Evolutionary conservation across 345 rosid species (phyloP).

Genomic region (Eucalyptus regnans): DNA sequence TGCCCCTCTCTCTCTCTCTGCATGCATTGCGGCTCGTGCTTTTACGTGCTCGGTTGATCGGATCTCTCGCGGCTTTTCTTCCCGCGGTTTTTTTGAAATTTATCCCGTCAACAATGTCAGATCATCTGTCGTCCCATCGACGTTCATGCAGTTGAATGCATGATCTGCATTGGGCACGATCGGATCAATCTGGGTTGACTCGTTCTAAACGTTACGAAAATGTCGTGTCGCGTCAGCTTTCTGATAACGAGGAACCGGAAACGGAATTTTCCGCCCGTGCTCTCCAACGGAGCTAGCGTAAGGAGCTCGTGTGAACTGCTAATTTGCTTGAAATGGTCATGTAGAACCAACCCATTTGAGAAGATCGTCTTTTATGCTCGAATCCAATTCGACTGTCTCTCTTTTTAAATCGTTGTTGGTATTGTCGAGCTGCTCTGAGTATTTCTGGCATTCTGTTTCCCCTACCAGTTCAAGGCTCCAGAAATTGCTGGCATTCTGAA

Average conservation of each 20-base stretch:
- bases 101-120: not conserved
- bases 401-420: not conserved
- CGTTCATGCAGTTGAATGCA: not conserved
- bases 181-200: not conserved
- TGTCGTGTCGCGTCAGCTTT: not conserved
- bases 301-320: not conserved
- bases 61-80: not conserved
- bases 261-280: not conserved
- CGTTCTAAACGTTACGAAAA: not conserved
- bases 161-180: not conserved
- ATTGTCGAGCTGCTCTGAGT: not conserved
- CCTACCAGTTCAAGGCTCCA: conserved; percentile 40
- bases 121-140: not conserved
- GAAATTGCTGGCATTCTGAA: conserved; percentile 45
- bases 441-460: not conserved
- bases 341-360: not conserved
- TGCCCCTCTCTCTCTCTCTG: not conserved
- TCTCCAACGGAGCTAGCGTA: not conserved
- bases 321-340: not conserved
- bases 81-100: not conserved
- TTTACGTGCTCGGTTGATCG: not conserved
- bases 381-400: not conserved
- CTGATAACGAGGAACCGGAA: not conserved
- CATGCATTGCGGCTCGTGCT: not conserved
- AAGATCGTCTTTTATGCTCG: not conserved